phyloP scores from a whole-genome alignment of 2,329 filamentous ascomycete species.

The Immersiporthe knoxdaviesiana region DNA sequence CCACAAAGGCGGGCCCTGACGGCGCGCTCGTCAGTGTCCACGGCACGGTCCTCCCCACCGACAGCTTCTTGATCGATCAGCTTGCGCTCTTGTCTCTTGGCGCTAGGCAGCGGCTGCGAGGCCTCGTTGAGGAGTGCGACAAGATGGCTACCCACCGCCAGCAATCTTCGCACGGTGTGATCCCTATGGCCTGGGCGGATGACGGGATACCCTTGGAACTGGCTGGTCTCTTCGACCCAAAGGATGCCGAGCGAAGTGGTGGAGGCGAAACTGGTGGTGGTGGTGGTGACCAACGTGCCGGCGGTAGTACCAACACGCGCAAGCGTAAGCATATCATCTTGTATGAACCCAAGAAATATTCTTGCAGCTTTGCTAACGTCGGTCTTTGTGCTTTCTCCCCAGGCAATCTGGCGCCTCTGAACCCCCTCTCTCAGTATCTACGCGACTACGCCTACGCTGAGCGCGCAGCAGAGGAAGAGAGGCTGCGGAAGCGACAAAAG shows the following conservation, averaged over 20 bases:
- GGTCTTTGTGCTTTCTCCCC: constrained; percentile 28
- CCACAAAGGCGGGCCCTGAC: constrained; percentile 62
- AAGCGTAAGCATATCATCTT: constrained; percentile 60
- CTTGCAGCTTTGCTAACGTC: constrained; percentile 21
- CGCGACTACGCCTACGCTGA: constrained; percentile 68
- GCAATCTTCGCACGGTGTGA: constrained; percentile 75
- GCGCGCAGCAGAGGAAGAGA: constrained; percentile 72
- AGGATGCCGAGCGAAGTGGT: constrained; percentile 30
- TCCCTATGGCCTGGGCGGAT: constrained; percentile 76
- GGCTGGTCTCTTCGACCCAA: constrained; percentile 36
- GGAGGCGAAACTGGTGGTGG: constrained; percentile 41
- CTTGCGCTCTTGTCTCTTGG: constrained; percentile 81
- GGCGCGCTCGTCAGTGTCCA: constrained; percentile 63
- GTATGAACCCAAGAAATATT: not conserved
- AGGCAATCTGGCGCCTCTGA: constrained; percentile 50
- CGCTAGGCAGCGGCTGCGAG: constrained; percentile 76
- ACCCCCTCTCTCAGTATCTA: constrained; percentile 54
- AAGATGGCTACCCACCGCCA: constrained; percentile 72
- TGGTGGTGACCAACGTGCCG: constrained; percentile 51
- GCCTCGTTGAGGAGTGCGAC: constrained; percentile 77
- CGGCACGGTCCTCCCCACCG: constrained; percentile 73
- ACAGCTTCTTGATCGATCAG: constrained; percentile 78
- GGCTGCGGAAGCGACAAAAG: constrained; percentile 68
- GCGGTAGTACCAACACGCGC: constrained; percentile 56
- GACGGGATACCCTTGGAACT: constrained; percentile 62